Evolutionary conservation across 73 alveolate genomes (phyloP), one percentile per base, ranked within the genome.

Genomic region (Symbiodinium natans): DNA sequence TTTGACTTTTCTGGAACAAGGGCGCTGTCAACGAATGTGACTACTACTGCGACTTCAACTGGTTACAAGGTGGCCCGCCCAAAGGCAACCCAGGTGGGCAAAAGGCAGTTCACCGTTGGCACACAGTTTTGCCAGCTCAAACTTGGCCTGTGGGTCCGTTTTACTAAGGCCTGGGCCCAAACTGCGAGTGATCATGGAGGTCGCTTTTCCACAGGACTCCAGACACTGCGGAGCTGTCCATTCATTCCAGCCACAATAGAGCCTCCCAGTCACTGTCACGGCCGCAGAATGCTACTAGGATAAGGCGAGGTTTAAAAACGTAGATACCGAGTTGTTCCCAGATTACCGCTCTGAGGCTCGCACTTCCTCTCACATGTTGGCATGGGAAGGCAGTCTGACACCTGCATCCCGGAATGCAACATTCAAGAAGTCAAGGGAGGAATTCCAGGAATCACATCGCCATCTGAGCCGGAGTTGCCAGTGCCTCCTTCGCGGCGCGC

Each of bases 211-310:
- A 39, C 95, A 88, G 43, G 86, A 9, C 48, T 82, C 86, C 6
- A 39, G 46, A 40, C 95, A 88, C 13, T 40, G 86, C 38, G 95
- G 86, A 9, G 3, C 33, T 8, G 95, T 56, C 95, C 95, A 88
- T 27, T 36, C 86, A 34, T 88, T 88, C 95, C 95, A 88, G 71
- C 86, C 95, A 29, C 95, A 88, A 82, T 56, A 88, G 36, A 88
- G 95, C 95, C 95, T 88, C 42, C 17, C n/a, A 41, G 40, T 1
- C 6, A 7, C 3, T 10, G 29, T 74, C 59, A 46, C 59, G 59
- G n/a, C n/a, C n/a, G n/a, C n/a, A n/a, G n/a, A n/a, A n/a, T n/a
- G n/a, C n/a, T n/a, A n/a, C n/a, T n/a, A n/a, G n/a, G n/a, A n/a
- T n/a, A n/a, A n/a, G n/a, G n/a, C n/a, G n/a, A n/a, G n/a, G n/a